A percentile compares a stretch with the other conserved stretches of the same genome.
These are phyloP conservation scores for Ophiorrhiza pumila DNA, from an alignment of 257 asterid species.

Conservation along the genomic window DNA sequence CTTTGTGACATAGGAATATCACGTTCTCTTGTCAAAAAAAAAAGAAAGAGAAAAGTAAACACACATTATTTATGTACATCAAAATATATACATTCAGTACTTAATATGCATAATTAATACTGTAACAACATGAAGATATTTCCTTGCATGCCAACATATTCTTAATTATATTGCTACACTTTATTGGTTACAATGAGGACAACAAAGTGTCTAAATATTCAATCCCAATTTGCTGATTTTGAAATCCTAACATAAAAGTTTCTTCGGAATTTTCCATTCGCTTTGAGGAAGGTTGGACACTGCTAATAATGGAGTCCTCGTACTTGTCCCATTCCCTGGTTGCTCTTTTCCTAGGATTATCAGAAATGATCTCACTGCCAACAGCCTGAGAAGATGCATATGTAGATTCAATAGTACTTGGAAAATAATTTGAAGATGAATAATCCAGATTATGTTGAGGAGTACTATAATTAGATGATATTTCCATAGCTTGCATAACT, in stretches of 20 bases:
- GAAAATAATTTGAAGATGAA: conserved; percentile 14
- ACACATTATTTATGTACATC: too few relatives aligned
- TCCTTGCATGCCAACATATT: too few relatives aligned
- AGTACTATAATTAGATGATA: conserved; percentile 14
- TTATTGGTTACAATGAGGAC: conserved; percentile 28
- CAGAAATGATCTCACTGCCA: neutral
- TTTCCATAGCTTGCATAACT: conserved; percentile 31
- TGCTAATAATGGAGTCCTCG: conserved; percentile 8
- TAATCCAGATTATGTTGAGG: conserved; percentile 9
- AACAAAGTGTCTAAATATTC: conserved; percentile 59
- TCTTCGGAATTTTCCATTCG: conserved; percentile 28
- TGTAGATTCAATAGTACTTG: neutral
- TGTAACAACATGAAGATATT: neutral
- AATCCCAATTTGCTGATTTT: conserved; percentile 43
- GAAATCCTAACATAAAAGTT: conserved; percentile 32
- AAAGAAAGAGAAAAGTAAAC: too few relatives aligned
- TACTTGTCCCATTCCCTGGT: conserved; percentile 21
- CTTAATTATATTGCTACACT: neutral
- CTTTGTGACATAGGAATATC: too few relatives aligned
- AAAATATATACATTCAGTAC: too few relatives aligned
- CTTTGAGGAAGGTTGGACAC: conserved; percentile 21
- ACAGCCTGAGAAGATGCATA: neutral
- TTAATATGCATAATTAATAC: too few relatives aligned
- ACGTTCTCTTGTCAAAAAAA: too few relatives aligned
- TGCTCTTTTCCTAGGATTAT: conserved; percentile 23